Evolutionary conservation across 495 filamentous ascomycete genomes (phyloP), one percentile per base, ranked within the genome.

Genomic region (Xylaria grammica): DNA sequence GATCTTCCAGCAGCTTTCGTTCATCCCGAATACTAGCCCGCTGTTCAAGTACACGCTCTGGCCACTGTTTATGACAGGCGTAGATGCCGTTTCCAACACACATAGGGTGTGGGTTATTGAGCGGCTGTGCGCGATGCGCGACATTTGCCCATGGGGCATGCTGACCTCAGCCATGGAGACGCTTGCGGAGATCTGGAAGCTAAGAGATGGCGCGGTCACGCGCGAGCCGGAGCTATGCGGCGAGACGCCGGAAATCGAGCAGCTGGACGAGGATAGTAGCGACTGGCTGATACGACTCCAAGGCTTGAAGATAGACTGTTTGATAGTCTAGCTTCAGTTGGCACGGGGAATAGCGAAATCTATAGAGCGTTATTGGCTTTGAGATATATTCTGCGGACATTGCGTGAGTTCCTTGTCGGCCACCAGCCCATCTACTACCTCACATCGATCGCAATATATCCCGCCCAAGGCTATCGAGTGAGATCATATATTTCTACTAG

Each of bases 31-130:
- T 19, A 72, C 84, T 4, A 73, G 78, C 4, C 67, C 76, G 0
- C 65, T 83, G 17, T 81, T 86, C 68, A 89, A 88, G 55, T 86
- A 80, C 19, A 80, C 82, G 0, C 75, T 85, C 0, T 88, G 85
- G 85, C 84, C 86, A 0, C 82, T 85, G 1, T 86, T 86, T 48
- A 73, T 88, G 40, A 82, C 81, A 0, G 85, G 84, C 1, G 71
- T 86, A 4, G 84, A 87, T 36, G 74, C 78, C 5, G 68, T 77
- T 46, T 70, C 77, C 9, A 42, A 63, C 7, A 48, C 45, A 1
- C 69, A 69, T 38, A 65, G 80, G 19, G 48, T 46, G 1, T 79
- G 78, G 78, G 75, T 75, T n/a, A 46, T 73, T 30, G 70, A 76
- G 29, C 72, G 78, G 13, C 67, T 83, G 36, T 52, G 67, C 15